Percentiles rank a stretch among this genome's conserved stretches.
These are phyloP conservation scores for Hericium coralloides DNA, from an alignment of 768 basidiomycete species.

Conservation along the genomic window DNA sequence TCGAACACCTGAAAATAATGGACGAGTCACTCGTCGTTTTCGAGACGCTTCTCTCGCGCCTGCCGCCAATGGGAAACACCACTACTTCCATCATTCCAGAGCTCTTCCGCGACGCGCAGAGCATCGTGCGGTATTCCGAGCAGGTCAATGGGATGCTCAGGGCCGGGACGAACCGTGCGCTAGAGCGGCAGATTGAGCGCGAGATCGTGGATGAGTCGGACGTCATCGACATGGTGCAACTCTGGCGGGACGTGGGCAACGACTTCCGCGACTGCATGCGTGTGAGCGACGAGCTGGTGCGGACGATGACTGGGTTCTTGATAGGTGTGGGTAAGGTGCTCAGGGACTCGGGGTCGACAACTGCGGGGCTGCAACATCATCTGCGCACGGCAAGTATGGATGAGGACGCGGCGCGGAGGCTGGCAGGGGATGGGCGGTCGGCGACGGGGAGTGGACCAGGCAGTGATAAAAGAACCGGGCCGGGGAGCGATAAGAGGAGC, in stretches of 20 bases:
- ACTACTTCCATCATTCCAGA: slow-evolving; percentile 38
- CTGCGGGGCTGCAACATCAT: slow-evolving; percentile 33
- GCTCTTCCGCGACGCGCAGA: slow-evolving; percentile 51
- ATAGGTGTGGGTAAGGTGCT: slow-evolving; percentile 66
- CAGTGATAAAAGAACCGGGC: slow-evolving; percentile 85
- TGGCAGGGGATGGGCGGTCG: slow-evolving; percentile 23
- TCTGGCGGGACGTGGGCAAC: slow-evolving; percentile 62
- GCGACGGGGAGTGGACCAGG: slow-evolving; percentile 6
- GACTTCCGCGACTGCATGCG: slow-evolving; percentile 67
- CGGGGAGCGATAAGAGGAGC: slow-evolving; percentile 83
- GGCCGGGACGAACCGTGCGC: slow-evolving; percentile 43
- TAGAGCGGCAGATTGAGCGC: slow-evolving; percentile 68
- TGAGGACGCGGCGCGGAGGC: slow-evolving; percentile 33
- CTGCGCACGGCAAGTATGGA: slow-evolving; percentile 36
- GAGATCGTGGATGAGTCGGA: slow-evolving; percentile 49
- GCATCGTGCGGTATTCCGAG: slow-evolving; percentile 57
- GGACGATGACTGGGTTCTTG: slow-evolving; percentile 67
- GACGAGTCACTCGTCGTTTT: slow-evolving; percentile 62
- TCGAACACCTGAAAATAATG: slow-evolving; percentile 65
- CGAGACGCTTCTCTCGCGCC: slow-evolving; percentile 52
- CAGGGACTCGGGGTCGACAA: slow-evolving; percentile 38
- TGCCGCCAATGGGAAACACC: slow-evolving; percentile 35
- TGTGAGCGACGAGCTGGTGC: slow-evolving; percentile 70
- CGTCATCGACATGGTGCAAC: slow-evolving; percentile 35
- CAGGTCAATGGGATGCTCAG: slow-evolving; percentile 55